Evolutionary conservation across 140 eudicot genomes (phyloP).

Genomic region (Anethum foeniculum): DNA sequence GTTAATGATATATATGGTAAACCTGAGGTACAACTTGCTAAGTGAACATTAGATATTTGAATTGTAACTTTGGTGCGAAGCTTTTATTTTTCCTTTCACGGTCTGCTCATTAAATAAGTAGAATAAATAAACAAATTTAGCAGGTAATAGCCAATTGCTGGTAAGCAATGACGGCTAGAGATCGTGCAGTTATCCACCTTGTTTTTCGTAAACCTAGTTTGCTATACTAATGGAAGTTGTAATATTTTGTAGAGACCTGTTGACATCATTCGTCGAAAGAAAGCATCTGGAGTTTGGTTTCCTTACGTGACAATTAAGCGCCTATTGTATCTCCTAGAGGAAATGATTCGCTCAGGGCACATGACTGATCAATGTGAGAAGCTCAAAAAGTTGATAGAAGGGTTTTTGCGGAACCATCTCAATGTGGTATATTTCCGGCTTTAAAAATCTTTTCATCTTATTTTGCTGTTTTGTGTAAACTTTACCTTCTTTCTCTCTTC

Average conservation of each 20-base stretch:
- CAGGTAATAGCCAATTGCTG: background rate
- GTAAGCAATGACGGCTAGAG: background rate
- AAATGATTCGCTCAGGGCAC: constrained; percentile 52
- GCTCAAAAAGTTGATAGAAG: constrained; percentile 56
- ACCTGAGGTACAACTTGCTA: background rate
- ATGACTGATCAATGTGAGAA: constrained; percentile 82
- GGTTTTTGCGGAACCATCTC: constrained; percentile 64
- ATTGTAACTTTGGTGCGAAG: background rate
- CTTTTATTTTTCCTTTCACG: background rate
- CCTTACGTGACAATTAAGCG: constrained; percentile 83
- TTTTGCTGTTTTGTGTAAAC: background rate
- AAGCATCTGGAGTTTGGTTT: constrained; percentile 73
- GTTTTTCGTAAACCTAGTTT: background rate
- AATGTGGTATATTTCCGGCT: constrained; percentile 36
- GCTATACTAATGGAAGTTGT: constrained; percentile 9
- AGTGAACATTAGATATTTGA: background rate
- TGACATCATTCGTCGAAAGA: constrained; percentile 69
- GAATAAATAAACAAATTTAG: background rate
- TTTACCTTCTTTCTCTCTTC: background rate
- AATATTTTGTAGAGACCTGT: constrained; percentile 65
- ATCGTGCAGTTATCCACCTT: background rate
- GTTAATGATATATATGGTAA: background rate
- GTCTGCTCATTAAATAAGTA: background rate
- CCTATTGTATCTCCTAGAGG: constrained; percentile 77
- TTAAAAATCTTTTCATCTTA: background rate